Evolutionary conservation across 306 rosid genomes (phyloP).

Genomic region (Cicer chorassanicum): DNA sequence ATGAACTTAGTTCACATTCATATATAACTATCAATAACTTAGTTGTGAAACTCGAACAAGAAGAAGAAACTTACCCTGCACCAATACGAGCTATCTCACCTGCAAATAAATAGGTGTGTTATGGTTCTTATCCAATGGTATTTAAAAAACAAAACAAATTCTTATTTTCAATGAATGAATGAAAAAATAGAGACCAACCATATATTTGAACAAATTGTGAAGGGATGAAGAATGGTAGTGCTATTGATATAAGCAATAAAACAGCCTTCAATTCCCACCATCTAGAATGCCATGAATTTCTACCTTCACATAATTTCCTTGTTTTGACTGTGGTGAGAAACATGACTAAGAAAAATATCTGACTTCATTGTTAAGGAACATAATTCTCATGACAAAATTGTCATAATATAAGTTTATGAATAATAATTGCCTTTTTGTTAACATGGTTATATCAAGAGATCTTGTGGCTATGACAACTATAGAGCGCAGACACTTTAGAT

Average conservation of each 20-base stretch:
- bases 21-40: too few relatives aligned
- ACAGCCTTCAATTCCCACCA: slow-evolving; percentile 72
- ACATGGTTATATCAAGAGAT: slow-evolving; percentile 2
- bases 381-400: background rate
- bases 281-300: slow-evolving; percentile 82
- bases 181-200: slow-evolving; percentile 53
- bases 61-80: slow-evolving; percentile 67
- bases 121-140: slow-evolving; percentile 7
- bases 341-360: slow-evolving; percentile 86
- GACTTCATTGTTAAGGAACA: slow-evolving; percentile 61
- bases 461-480: background rate
- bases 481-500: background rate
- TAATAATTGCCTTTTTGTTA: background rate
- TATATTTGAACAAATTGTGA: slow-evolving; percentile 63
- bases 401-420: background rate
- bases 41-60: background rate
- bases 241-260: slow-evolving; percentile 61
- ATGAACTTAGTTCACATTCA: too few relatives aligned
- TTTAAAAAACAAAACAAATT: background rate
- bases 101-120: slow-evolving; percentile 45
- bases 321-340: slow-evolving; percentile 69
- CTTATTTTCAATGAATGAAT: background rate
- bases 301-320: slow-evolving; percentile 62
- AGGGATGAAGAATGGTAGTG: slow-evolving; percentile 66
- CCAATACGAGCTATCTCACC: slow-evolving; percentile 90